Conservation (phyloP, 345 rosid species). For the Bretschneidera sinensis region DNA sequence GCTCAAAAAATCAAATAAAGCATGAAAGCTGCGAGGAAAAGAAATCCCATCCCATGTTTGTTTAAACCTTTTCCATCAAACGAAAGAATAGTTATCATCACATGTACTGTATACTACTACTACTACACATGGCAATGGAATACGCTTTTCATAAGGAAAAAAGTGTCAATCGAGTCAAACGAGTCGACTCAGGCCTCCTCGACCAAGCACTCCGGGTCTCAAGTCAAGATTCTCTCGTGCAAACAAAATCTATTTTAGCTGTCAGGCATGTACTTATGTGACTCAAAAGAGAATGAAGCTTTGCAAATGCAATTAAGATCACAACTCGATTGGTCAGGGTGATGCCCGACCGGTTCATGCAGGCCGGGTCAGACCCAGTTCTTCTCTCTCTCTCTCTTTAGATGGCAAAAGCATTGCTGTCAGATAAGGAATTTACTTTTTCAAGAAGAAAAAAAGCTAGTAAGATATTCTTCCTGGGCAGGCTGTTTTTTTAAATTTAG, state of each 20-base stretch:
- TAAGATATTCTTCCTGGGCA: constrained; percentile 3
- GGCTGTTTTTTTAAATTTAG: constrained; percentile 23
- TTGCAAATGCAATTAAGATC: constrained; percentile 31
- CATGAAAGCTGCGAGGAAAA: neutral
- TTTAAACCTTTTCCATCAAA: constrained; percentile 13
- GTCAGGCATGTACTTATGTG: constrained; percentile 32
- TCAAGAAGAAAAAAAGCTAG: neutral
- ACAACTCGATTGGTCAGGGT: constrained; percentile 48
- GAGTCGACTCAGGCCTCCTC: constrained; percentile 19
- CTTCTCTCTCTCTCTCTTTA: constrained; percentile 1
- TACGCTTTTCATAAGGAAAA: neutral
- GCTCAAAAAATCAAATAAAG: constrained; percentile 3
- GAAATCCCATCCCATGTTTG: constrained; percentile 9
- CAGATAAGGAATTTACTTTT: constrained; percentile 23
- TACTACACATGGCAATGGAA: too few relatives aligned
- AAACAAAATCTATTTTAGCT: constrained; percentile 34
- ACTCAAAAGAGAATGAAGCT: constrained; percentile 23
- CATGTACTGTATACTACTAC: too few relatives aligned
- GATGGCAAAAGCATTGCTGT: constrained; percentile 14
- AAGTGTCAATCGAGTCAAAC: constrained; percentile 8
- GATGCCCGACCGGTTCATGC: constrained; percentile 45
- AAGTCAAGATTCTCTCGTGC: constrained; percentile 62
- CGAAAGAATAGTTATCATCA: too few relatives aligned
- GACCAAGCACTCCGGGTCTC: constrained; percentile 2
- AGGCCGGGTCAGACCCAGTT: constrained; percentile 36